These are phyloP conservation scores for Paramarasmius palmivorus DNA, from an alignment of 1,284 basidiomycete genomes.

Conservation along the genomic window DNA sequence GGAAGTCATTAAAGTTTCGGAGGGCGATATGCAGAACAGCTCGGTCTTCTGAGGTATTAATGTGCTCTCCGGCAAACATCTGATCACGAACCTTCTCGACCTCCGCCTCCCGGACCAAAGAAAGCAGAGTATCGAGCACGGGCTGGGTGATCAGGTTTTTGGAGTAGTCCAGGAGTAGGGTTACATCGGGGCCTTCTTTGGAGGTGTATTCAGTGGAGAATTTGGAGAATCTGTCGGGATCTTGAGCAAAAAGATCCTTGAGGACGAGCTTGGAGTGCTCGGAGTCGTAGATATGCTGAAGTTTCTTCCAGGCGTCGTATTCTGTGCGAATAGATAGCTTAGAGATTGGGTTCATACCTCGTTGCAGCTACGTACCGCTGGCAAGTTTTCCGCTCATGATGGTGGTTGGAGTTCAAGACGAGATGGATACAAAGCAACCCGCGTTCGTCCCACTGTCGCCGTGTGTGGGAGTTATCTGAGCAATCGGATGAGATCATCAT, in stretches of 20 bases:
- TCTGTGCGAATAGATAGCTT: constrained; percentile 45
- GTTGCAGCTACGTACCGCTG: constrained; percentile 36
- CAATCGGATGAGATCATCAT: too few relatives aligned
- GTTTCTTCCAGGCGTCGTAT: constrained; percentile 89
- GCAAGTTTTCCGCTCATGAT: constrained; percentile 56
- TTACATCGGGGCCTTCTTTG: constrained; percentile 64
- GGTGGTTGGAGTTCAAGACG: constrained; percentile 8
- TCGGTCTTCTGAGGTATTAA: constrained; percentile 97
- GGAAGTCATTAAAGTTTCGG: constrained; percentile 79
- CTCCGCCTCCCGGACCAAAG: constrained; percentile 83
- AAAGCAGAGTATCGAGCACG: constrained; percentile 76
- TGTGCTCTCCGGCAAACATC: constrained; percentile 96
- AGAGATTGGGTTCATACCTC: background rate
- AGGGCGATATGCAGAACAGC: constrained; percentile 96
- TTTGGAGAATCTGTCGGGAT: constrained; percentile 84
- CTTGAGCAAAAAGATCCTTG: constrained; percentile 88
- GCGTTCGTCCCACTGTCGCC: too few relatives aligned
- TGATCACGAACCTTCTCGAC: constrained; percentile 87
- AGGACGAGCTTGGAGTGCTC: constrained; percentile 80
- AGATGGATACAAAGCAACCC: background rate
- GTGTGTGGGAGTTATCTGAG: too few relatives aligned
- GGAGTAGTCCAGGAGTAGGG: constrained; percentile 93
- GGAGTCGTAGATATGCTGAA: constrained; percentile 82
- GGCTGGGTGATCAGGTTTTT: constrained; percentile 95
- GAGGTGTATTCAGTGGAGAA: constrained; percentile 82